Base-by-base conservation (phyloP, 192 early-diverging fungal species). In the Dispira simplex region DNA sequence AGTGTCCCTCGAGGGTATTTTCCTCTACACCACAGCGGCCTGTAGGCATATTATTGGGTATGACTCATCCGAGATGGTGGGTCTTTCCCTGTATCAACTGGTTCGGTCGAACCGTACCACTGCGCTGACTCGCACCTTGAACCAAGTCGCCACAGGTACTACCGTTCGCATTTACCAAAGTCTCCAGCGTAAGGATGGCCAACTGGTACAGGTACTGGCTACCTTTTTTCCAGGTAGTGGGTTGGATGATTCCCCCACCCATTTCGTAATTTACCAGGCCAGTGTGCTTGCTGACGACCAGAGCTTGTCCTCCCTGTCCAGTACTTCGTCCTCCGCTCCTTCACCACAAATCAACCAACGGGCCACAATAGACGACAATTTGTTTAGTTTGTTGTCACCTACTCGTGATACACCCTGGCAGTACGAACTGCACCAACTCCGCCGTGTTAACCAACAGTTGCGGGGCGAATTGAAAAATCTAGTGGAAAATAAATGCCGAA, bases 361-460 rank as follows among this genome's bases (percentile, higher is more conserved):
- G 25, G 54, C 54, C 56, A 52, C 47, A 13, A 52, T 53, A 25
- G 53, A 64, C 3, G 77, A 73, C 28, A 76, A 80, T 54, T 48
- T 80, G 5, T 80, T 78, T 52, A 54, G 68, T 48, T 69, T 79
- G 56, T 68, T 80, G 43, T 68, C 69, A 39, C 63, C 70, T 10
- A 66, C 71, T 16, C 64, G 79, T 21, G 65, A 71, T 27, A 83
- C 83, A 25, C 71, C 68, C 27, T 70, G 85, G 72, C 81, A 84
- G 65, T 85, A 78, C 65, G 81, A 85, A 70, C 64, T 84, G 26
- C 85, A 87, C 71, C 76, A 80, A 58, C 63, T 87, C 26, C 68
- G 77, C 44, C 62, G 84, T 51, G 68, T 75, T 23, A 84, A 85
- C 63, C 72, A 75, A 26, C 70, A 77, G 57, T 66, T 87, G 64